phyloP scores from a whole-genome alignment of 352 stramenopile genomes.

The Phytophthora pistaciae region DNA sequence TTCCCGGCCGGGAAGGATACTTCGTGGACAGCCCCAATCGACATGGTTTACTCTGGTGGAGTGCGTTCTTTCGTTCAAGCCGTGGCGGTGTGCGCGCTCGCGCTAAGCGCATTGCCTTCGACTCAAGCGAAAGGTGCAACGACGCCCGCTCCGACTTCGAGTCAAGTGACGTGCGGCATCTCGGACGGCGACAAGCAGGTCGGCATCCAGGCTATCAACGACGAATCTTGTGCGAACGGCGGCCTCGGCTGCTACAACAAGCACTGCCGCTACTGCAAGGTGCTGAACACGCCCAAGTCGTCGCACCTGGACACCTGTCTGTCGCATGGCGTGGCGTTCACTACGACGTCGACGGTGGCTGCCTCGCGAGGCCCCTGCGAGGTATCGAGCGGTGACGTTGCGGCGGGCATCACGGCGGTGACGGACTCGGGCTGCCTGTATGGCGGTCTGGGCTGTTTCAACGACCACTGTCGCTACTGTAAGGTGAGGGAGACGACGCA shows the following conservation, averaged over 20 bases:
- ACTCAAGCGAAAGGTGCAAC: conserved; percentile 7
- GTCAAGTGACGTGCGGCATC: conserved; percentile 7
- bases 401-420: conserved; percentile 38
- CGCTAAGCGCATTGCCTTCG: conserved; percentile 11
- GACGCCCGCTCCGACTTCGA: neutral
- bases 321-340: conserved; percentile 28
- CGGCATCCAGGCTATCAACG: conserved; percentile 40
- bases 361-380: conserved; percentile 11
- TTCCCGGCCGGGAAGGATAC: neutral
- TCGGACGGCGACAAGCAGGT: conserved; percentile 42
- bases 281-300: conserved; percentile 43
- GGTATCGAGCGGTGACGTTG: conserved; percentile 29
- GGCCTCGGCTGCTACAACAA: conserved; percentile 49
- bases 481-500: conserved; percentile 36
- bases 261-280: conserved; percentile 50
- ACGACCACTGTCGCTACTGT: conserved; percentile 48
- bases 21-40: neutral
- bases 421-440: conserved; percentile 31
- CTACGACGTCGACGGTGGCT: conserved; percentile 8
- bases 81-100: conserved; percentile 14
- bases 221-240: conserved; percentile 36
- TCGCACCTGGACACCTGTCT: conserved; percentile 36
- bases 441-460: conserved; percentile 50
- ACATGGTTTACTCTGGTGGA: conserved; percentile 28
- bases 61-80: conserved; percentile 23